Conservation (phyloP, 768 basidiomycete genomes). For the Amanita brunnescens region DNA sequence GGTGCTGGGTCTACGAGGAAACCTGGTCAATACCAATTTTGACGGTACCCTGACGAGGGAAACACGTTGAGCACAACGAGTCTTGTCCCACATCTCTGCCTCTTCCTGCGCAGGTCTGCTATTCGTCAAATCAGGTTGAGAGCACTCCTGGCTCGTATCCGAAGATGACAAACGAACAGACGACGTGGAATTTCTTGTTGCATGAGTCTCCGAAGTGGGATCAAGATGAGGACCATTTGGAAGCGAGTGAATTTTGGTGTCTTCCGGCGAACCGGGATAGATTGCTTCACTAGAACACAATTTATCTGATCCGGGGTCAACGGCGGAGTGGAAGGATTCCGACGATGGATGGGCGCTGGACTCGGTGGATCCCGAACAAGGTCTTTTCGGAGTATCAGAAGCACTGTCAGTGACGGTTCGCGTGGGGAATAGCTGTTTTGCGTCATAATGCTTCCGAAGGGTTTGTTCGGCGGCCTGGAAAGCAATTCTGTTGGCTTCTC, state of each 20-base stretch:
- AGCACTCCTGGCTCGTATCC: constrained; percentile 7
- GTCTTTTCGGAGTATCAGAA: constrained; percentile 13
- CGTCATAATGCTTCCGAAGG: constrained; percentile 35
- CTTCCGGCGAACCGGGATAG: not conserved
- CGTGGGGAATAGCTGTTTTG: constrained; percentile 29
- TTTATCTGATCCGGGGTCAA: too few species aligned
- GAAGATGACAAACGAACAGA: not conserved
- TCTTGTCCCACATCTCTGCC: constrained; percentile 87
- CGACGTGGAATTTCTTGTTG: not conserved
- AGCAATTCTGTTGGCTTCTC: constrained; percentile 58
- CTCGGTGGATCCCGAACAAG: constrained; percentile 19
- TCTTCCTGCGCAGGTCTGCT: constrained; percentile 37
- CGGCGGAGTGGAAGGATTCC: constrained; percentile 63
- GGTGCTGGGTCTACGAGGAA: not conserved
- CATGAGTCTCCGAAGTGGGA: not conserved
- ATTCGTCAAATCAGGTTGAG: not conserved
- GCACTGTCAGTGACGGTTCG: constrained; percentile 12
- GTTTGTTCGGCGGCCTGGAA: constrained; percentile 64
- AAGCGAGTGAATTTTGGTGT: not conserved
- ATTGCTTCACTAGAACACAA: constrained; percentile 33
- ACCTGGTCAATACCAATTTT: constrained; percentile 21
- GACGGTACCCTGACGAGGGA: constrained; percentile 73
- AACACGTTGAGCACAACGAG: constrained; percentile 77
- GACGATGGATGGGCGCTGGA: constrained; percentile 34
- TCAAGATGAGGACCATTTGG: not conserved